Evolutionary conservation across 192 early-diverging fungal species (phyloP), one percentile per base, ranked within the genome.

Genomic region (Backusella australiensis): DNA sequence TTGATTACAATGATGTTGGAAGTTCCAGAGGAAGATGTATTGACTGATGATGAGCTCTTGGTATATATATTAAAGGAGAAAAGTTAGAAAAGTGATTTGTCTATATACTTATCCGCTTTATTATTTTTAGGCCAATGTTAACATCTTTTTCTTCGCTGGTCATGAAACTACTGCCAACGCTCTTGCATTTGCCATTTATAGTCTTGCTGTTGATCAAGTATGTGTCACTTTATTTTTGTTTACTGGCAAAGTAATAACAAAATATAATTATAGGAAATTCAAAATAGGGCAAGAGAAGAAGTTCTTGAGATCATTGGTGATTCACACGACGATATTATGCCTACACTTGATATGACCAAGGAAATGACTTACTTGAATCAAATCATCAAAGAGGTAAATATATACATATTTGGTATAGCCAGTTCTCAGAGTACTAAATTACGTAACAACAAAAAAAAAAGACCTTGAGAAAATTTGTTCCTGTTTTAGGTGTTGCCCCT

Each of bases 101-200:
- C 3, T 59, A 59, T 59, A 59, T 59, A 3, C 23, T 12, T 23
- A 59, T 52, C 9, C 34, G 6, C 35, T 7, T 26, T 26, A 75
- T 35, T 23, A 26, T 15, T 41, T 32, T 8, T 63, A 63, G 56
- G 56, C 56, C 56, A 63, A 63, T 29, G 56, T 63, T 29, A 29
- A 29, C 12, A 63, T 68, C 19, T 68, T 68, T 68, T 68, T 35
- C 34, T 35, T 68, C n/a, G 35, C 67, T 19, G 67, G 87, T 63
- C 84, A 88, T 53, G 88, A 90, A 68, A 90, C 87, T 36, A 90
- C 87, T 6, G 86, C 89, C 32, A 86, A 84, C 68, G 81, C 88
- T 59, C 83, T 91, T 46, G 77, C 87, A 6, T 82, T 81, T 70
- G 41, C 84, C 34, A 77, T 89, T 44, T 83, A 82, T 56, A 80